Evolutionary conservation across 768 basidiomycete genomes (phyloP).

Genomic region (Amanita pseudoporphyria): DNA sequence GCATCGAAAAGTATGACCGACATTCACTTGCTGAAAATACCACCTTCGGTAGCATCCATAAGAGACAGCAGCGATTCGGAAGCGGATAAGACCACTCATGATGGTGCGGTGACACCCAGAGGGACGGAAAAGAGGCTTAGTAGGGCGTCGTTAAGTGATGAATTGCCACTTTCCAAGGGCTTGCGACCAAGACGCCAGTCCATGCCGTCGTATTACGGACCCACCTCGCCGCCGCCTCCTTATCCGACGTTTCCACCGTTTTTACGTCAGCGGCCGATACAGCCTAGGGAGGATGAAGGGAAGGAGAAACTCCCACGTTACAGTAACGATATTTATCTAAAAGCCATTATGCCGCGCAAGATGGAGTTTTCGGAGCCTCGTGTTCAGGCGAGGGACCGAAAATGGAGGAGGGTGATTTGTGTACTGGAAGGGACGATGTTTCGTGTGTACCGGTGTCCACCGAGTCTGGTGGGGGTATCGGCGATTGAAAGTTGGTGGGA

Average conservation of each 20-base stretch:
- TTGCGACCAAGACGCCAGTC: constrained; percentile 50
- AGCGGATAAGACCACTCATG: not conserved
- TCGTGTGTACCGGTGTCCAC: constrained; percentile 53
- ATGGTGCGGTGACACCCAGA: constrained; percentile 5
- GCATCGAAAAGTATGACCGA: constrained; percentile 61
- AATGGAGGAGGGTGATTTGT: constrained; percentile 84
- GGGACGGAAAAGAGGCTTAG: constrained; percentile 20
- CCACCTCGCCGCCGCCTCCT: constrained; percentile 53
- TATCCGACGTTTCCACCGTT: constrained; percentile 37
- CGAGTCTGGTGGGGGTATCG: constrained; percentile 35
- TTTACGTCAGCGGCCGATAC: constrained; percentile 16
- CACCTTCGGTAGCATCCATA: constrained; percentile 1
- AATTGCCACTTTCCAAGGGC: constrained; percentile 24
- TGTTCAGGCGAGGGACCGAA: constrained; percentile 79
- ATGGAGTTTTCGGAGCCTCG: constrained; percentile 87
- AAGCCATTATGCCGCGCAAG: constrained; percentile 79
- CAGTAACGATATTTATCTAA: constrained; percentile 72
- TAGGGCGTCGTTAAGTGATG: constrained; percentile 23
- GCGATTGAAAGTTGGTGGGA: constrained; percentile 73
- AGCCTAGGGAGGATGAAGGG: constrained; percentile 75
- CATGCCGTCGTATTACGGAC: constrained; percentile 55
- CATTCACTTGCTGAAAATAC: constrained; percentile 24
- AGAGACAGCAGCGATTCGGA: constrained; percentile 12
- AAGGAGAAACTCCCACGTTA: constrained; percentile 73
- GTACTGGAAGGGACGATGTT: constrained; percentile 91